Percentiles rank a stretch among this genome's conserved stretches.
These are phyloP conservation scores for Nakaseomyces kungkrabaensis DNA, from an alignment of 1,139 yeast genomes.

Conservation along the genomic window DNA sequence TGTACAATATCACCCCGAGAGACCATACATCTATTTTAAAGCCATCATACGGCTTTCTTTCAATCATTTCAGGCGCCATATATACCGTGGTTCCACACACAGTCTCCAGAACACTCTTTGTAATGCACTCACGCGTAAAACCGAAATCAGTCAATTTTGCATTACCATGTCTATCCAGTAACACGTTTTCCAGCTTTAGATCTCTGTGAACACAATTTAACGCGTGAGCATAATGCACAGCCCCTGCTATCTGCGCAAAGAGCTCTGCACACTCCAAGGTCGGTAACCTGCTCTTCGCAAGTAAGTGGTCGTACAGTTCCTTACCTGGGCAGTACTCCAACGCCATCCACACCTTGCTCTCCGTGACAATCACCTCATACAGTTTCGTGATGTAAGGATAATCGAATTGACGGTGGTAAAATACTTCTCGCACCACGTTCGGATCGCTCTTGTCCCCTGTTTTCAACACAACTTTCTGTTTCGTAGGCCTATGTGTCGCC, in stretches of 20 bases:
- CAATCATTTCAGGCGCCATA: conserved; percentile 85
- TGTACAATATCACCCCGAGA: conserved; percentile 83
- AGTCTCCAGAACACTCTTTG: conserved; percentile 56
- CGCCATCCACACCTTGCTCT: conserved; percentile 73
- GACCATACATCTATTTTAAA: conserved; percentile 87
- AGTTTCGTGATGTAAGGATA: conserved; percentile 79
- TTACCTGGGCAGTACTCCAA: conserved; percentile 86
- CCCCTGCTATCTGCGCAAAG: conserved; percentile 72
- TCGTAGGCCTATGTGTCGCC: conserved; percentile 67
- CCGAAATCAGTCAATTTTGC: conserved; percentile 89
- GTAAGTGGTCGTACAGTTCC: conserved; percentile 68
- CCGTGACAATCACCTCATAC: conserved; percentile 79
- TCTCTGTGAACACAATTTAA: conserved; percentile 84
- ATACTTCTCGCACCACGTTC: conserved; percentile 84
- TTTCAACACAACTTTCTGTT: conserved; percentile 72
- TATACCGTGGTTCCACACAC: conserved; percentile 92
- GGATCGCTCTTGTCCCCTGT: conserved; percentile 79
- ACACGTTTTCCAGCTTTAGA: conserved; percentile 74
- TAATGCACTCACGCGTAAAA: conserved; percentile 71
- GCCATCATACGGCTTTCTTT: conserved; percentile 65
- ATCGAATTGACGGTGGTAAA: conserved; percentile 73
- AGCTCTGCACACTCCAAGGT: conserved; percentile 46
- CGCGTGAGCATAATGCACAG: conserved; percentile 76
- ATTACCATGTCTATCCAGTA: conserved; percentile 58
- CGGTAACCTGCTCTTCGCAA: conserved; percentile 45